Percentiles rank a stretch among this genome's conserved stretches.
These are phyloP conservation scores for Loxodes magnus DNA, from an alignment of 73 alveolate genomes.

Conservation along the genomic window DNA sequence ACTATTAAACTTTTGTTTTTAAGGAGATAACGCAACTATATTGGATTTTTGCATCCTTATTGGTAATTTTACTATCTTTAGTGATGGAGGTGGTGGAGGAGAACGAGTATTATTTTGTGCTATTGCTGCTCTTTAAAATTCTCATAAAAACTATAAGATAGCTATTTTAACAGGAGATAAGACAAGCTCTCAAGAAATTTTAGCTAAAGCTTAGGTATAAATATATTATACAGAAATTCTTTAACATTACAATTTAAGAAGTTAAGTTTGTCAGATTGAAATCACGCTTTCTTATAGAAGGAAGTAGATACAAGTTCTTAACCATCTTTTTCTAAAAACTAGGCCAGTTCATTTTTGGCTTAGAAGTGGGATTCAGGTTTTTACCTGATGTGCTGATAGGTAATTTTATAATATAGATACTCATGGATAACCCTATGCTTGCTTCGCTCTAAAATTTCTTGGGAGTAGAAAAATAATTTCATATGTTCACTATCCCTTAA, in stretches of 20 bases:
- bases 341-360: slow-evolving; percentile 31
- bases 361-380: slow-evolving; percentile 12
- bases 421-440: slow-evolving; percentile 11
- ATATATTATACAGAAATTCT: slow-evolving; percentile 13
- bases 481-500: slow-evolving; percentile 95
- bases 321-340: slow-evolving; percentile 73
- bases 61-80: slow-evolving; percentile 4
- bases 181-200: slow-evolving; percentile 16
- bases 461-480: slow-evolving; percentile 43
- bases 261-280: slow-evolving; percentile 32
- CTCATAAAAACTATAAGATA: background rate
- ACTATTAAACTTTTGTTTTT: no score
- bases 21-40: background rate
- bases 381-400: background rate
- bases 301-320: slow-evolving; percentile 36
- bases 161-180: slow-evolving; percentile 21
- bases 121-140: background rate
- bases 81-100: slow-evolving; percentile 82
- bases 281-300: slow-evolving; percentile 23
- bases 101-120: slow-evolving; percentile 62
- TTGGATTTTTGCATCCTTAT: slow-evolving; percentile 9
- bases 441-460: background rate
- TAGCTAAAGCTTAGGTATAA: slow-evolving; percentile 15
- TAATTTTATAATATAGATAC: no score
- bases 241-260: background rate